These are phyloP conservation scores for Prunus fruticosa DNA, from an alignment of 306 rosid genomes.

Conservation along the genomic window DNA sequence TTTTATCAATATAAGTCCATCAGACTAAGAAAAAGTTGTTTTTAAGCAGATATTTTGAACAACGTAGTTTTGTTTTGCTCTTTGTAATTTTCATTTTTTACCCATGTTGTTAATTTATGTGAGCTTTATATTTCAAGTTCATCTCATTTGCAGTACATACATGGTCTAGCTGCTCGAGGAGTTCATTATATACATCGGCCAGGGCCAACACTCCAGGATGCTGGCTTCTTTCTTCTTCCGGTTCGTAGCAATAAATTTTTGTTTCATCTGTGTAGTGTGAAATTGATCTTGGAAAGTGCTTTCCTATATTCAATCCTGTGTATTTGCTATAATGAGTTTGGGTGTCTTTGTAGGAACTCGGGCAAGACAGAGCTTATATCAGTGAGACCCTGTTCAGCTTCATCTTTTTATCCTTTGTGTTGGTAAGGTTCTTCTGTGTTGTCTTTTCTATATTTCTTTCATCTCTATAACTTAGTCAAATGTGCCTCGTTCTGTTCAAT, in stretches of 20 bases:
- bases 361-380: conserved; percentile 76
- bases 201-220: conserved; percentile 88
- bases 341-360: conserved; percentile 68
- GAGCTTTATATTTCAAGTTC: conserved; percentile 15
- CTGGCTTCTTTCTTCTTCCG: conserved; percentile 83
- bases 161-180: conserved; percentile 96
- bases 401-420: conserved; percentile 76
- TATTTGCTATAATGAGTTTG: conserved; percentile 3
- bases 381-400: conserved; percentile 81
- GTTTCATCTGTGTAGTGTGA: not conserved
- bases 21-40: not conserved
- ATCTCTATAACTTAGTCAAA: not conserved
- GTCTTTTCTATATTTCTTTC: conserved; percentile 3
- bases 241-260: conserved; percentile 37
- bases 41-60: not conserved
- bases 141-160: conserved; percentile 67
- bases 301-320: conserved; percentile 20
- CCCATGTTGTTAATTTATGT: not conserved
- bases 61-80: not conserved
- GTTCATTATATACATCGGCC: conserved; percentile 94
- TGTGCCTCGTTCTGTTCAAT: conserved; percentile 12
- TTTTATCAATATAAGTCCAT: not conserved
- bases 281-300: conserved; percentile 1
- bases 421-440: conserved; percentile 49
- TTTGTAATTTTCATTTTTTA: not conserved